These are phyloP conservation scores for Curvularia eragrostidis DNA, from an alignment of 2,329 filamentous ascomycete species.

Conservation along the genomic window DNA sequence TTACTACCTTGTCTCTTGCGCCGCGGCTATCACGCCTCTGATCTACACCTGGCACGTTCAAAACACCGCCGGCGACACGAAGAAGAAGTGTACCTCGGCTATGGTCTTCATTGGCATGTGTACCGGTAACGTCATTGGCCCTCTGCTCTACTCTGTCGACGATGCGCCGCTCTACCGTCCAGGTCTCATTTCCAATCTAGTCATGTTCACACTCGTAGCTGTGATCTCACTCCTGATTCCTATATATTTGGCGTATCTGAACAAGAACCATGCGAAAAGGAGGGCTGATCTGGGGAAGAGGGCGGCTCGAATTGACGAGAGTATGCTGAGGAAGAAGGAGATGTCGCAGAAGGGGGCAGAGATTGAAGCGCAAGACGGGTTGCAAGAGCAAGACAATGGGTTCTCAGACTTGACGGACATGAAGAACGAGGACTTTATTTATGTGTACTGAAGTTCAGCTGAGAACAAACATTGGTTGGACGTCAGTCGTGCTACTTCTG, in stretches of 20 bases:
- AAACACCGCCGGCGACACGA: constrained; percentile 49
- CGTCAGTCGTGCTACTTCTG: too few species aligned
- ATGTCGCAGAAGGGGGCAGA: constrained; percentile 23
- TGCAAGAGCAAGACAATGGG: constrained; percentile 22
- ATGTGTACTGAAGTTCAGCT: constrained; percentile 7
- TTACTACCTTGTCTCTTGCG: constrained; percentile 57
- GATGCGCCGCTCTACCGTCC: constrained; percentile 47
- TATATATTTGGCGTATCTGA: constrained; percentile 42
- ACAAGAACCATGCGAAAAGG: constrained; percentile 40
- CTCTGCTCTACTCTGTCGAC: constrained; percentile 44
- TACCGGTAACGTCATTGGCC: constrained; percentile 48
- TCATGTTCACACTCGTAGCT: constrained; percentile 45
- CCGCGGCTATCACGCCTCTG: constrained; percentile 47
- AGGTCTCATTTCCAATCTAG: constrained; percentile 43
- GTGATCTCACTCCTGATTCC: constrained; percentile 39
- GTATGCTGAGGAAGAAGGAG: constrained; percentile 42
- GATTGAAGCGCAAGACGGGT: constrained; percentile 18
- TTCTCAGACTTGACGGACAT: constrained; percentile 32
- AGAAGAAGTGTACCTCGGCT: constrained; percentile 47
- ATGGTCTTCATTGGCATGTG: constrained; percentile 49
- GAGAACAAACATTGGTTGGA: not conserved
- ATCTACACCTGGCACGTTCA: constrained; percentile 50
- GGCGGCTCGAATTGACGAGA: constrained; percentile 40
- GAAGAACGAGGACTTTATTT: constrained; percentile 30
- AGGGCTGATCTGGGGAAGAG: constrained; percentile 42